These are phyloP conservation scores for Fusarium sambucinum DNA, from an alignment of 2,329 filamentous ascomycete genomes.

Conservation along the genomic window DNA sequence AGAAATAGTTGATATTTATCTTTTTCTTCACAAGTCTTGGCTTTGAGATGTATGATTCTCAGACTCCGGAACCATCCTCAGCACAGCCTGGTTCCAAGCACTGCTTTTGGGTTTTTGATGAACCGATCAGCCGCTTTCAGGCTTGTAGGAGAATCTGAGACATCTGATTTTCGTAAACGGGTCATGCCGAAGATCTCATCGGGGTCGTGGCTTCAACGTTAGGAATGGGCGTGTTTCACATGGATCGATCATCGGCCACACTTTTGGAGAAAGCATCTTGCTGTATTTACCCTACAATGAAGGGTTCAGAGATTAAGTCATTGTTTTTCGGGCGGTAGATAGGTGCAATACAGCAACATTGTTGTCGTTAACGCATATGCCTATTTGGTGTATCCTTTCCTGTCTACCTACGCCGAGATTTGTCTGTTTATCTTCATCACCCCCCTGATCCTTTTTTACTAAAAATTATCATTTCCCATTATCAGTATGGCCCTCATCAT, in stretches of 20 bases:
- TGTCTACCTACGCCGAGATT: neutral
- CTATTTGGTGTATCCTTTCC: neutral
- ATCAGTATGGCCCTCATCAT: neutral
- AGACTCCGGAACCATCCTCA: constrained; percentile 20
- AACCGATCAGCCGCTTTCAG: constrained; percentile 11
- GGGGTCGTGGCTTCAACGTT: neutral
- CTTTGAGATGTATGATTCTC: neutral
- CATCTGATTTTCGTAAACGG: constrained; percentile 1
- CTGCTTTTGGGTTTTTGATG: constrained; percentile 2
- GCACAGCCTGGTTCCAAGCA: neutral
- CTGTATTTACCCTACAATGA: neutral
- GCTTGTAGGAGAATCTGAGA: constrained; percentile 5
- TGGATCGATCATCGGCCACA: neutral
- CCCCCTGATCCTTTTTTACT: neutral
- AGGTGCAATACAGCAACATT: neutral
- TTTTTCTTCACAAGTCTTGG: neutral
- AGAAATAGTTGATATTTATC: constrained; percentile 21
- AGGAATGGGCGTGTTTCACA: constrained; percentile 27
- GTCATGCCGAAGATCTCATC: neutral
- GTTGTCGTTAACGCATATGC: neutral
- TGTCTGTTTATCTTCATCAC: neutral
- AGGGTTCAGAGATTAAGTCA: neutral
- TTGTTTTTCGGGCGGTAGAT: neutral
- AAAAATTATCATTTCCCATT: neutral
- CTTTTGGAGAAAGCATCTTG: neutral